Evolutionary conservation across 768 basidiomycete species (phyloP).

Genomic region (Termitomyces sp.): DNA sequence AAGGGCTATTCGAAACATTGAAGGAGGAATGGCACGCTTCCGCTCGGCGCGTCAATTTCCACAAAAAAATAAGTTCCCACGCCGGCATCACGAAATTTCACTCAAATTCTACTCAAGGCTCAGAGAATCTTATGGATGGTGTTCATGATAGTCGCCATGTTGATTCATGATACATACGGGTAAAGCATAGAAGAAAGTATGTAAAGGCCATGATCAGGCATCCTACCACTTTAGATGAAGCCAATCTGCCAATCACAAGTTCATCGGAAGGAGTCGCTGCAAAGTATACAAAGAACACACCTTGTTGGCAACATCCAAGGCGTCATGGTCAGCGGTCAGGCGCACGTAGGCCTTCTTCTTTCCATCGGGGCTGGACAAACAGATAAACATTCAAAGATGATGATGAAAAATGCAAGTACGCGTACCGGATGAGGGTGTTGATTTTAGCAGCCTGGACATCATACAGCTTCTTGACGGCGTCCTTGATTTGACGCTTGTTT

Average conservation of each 20-base stretch:
- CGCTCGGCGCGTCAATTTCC: slow-evolving; percentile 3
- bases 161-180: slow-evolving; percentile 15
- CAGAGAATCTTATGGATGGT: neutral
- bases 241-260: slow-evolving; percentile 57
- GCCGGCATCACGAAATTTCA: neutral
- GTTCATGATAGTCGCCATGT: slow-evolving; percentile 13
- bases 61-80: slow-evolving; percentile 12
- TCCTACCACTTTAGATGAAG: slow-evolving; percentile 63
- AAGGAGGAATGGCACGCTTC: neutral
- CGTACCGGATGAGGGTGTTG: slow-evolving; percentile 96
- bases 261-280: neutral
- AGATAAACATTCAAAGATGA: neutral
- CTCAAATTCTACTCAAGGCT: neutral
- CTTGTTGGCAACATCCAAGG: slow-evolving; percentile 97
- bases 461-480: slow-evolving; percentile 98
- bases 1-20: slow-evolving; percentile 15
- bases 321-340: slow-evolving; percentile 92
- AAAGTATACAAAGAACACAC: slow-evolving; percentile 31
- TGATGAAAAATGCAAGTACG: neutral
- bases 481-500: slow-evolving; percentile 99
- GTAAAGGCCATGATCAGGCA: slow-evolving; percentile 10
- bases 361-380: slow-evolving; percentile 74
- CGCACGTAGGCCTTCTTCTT: slow-evolving; percentile 99
- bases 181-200: slow-evolving; percentile 11
- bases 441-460: slow-evolving; percentile 94